Evolutionary conservation across 106 monocot species (phyloP).

Genomic region (Posidonia australis): DNA sequence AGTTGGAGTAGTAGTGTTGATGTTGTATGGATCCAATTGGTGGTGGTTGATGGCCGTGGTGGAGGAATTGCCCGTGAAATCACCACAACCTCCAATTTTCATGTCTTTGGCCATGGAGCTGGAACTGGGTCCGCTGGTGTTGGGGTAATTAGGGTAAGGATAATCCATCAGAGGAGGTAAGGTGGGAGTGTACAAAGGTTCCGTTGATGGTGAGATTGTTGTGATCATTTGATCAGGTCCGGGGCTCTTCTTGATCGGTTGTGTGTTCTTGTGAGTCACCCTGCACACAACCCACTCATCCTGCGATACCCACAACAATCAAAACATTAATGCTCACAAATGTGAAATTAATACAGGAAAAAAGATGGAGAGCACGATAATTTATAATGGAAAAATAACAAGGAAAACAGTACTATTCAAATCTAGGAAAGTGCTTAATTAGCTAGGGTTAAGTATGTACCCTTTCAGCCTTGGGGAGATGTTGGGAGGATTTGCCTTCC

Average conservation of each 20-base stretch:
- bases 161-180: conserved; percentile 5
- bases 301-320: conserved; percentile 3
- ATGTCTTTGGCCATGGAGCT: neutral
- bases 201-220: neutral
- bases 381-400: no score
- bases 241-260: neutral
- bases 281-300: conserved; percentile 25
- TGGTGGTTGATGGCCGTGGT: no score
- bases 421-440: no score
- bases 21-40: no score
- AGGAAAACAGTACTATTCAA: no score
- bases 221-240: neutral
- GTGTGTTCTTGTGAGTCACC: conserved; percentile 17
- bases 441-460: neutral
- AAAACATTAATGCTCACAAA: no score
- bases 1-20: no score
- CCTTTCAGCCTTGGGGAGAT: neutral
- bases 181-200: neutral
- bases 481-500: conserved; percentile 30
- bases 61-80: no score
- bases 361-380: no score
- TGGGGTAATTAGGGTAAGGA: neutral
- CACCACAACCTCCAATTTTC: no score
- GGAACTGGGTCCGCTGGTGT: neutral
- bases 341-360: no score